Evolutionary conservation across 1,139 yeast species (phyloP).

Genomic region (Scheffersomyces quercinus): DNA sequence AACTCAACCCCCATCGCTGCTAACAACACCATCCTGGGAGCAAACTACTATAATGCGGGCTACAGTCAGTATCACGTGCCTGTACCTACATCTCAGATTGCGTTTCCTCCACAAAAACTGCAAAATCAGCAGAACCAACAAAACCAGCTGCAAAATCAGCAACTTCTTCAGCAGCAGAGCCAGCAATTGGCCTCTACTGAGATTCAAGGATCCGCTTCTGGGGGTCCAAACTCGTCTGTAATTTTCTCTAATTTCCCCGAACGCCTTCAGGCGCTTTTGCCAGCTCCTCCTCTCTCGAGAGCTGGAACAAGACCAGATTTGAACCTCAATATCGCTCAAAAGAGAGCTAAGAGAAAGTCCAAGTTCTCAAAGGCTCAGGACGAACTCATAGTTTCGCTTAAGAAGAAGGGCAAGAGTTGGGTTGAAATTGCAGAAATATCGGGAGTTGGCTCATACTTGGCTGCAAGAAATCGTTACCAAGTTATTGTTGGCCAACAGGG

Average conservation of each 20-base stretch:
- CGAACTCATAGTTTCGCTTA: conserved; percentile 59
- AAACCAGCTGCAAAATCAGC: conserved; percentile 4
- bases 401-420: conserved; percentile 69
- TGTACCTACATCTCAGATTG: neutral
- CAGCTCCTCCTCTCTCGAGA: conserved; percentile 39
- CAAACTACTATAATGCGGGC: conserved; percentile 1
- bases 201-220: conserved; percentile 3
- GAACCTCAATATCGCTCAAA: conserved; percentile 31
- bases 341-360: conserved; percentile 59
- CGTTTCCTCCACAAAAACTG: neutral
- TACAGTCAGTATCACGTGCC: too few relatives aligned
- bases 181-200: conserved; percentile 5
- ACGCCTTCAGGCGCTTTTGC: conserved; percentile 26
- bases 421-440: conserved; percentile 71
- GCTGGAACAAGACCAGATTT: conserved; percentile 35
- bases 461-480: conserved; percentile 78
- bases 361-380: conserved; percentile 73
- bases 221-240: conserved; percentile 4
- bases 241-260: conserved; percentile 18
- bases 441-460: conserved; percentile 65
- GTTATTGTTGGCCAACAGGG: conserved; percentile 85
- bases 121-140: conserved; percentile 1
- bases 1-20: neutral
- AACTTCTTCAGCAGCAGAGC: conserved; percentile 1
- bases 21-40: conserved; percentile 4